Conservation (phyloP, 2,329 filamentous ascomycete genomes). For the Chaetomiaceae sp. region DNA sequence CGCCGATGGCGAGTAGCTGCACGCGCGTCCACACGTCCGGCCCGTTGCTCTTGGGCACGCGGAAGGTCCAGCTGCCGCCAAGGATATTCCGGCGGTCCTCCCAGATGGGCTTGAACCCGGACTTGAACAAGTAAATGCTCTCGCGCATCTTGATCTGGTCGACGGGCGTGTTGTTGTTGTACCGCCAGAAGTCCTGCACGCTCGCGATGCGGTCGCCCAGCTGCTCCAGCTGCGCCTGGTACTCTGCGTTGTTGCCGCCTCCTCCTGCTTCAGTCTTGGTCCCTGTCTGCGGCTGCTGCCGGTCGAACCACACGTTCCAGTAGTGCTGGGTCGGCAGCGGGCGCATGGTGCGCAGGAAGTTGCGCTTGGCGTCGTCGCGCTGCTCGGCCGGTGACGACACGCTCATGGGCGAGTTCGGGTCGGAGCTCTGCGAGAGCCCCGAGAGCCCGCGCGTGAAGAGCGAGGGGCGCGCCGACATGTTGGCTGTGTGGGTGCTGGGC, state of each 20-base stretch:
- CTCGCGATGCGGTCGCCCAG: constrained; percentile 64
- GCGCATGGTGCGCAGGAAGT: constrained; percentile 69
- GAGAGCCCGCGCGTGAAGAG: constrained; percentile 60
- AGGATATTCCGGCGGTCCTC: constrained; percentile 80
- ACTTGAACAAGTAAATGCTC: constrained; percentile 73
- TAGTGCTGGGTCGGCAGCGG: constrained; percentile 73
- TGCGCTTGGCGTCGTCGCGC: constrained; percentile 75
- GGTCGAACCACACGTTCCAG: constrained; percentile 67
- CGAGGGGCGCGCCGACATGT: constrained; percentile 51
- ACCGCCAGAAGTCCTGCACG: constrained; percentile 78
- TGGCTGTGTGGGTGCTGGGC: constrained; percentile 20
- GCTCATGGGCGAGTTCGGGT: constrained; percentile 47
- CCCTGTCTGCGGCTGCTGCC: constrained; percentile 40
- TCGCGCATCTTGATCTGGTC: constrained; percentile 70
- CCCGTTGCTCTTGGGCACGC: constrained; percentile 69
- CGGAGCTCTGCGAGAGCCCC: constrained; percentile 52
- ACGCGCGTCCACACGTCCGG: constrained; percentile 77
- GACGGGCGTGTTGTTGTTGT: constrained; percentile 75
- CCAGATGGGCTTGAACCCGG: constrained; percentile 70
- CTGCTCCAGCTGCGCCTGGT: constrained; percentile 54
- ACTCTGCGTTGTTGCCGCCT: constrained; percentile 33
- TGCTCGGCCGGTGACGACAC: constrained; percentile 64
- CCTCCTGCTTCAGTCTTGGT: constrained; percentile 1
- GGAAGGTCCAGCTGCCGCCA: constrained; percentile 89
- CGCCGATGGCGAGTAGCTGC: constrained; percentile 75